phyloP scores from a whole-genome alignment of 345 rosid genomes.

The Citrus unshiu region DNA sequence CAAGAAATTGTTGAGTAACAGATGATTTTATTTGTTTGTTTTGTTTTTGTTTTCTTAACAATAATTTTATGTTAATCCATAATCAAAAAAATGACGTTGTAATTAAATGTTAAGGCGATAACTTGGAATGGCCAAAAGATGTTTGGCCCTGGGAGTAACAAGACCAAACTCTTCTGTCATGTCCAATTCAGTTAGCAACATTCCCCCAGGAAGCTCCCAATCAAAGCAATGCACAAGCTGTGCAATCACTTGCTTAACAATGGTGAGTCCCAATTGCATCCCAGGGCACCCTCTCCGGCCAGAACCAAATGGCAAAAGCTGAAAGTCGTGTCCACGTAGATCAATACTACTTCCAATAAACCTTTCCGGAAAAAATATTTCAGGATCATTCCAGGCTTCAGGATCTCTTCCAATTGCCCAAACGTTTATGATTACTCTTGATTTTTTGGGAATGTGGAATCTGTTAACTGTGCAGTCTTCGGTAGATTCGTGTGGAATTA shows the following conservation, averaged over 20 bases:
- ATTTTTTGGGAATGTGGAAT: constrained; percentile 25
- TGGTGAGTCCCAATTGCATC: constrained; percentile 32
- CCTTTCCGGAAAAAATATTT: constrained; percentile 34
- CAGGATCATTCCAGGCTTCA: constrained; percentile 28
- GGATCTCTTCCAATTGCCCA: constrained; percentile 43
- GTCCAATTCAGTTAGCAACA: constrained; percentile 25
- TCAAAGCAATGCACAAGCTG: constrained; percentile 52
- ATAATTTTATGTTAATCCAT: too few species aligned
- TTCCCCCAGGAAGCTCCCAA: constrained; percentile 37
- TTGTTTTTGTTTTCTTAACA: too few species aligned
- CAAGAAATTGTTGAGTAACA: too few species aligned
- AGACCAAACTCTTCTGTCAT: constrained; percentile 43
- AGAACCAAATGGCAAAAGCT: not conserved
- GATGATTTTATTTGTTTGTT: too few species aligned
- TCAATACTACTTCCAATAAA: not conserved
- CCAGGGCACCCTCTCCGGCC: constrained; percentile 5
- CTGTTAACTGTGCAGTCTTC: constrained; percentile 15
- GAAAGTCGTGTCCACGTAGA: not conserved
- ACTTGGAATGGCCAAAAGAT: constrained; percentile 15
- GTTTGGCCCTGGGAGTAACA: constrained; percentile 24
- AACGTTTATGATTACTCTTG: constrained; percentile 6
- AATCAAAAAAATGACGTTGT: too few species aligned
- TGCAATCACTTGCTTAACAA: constrained; percentile 30
- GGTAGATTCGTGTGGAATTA: constrained; percentile 10
- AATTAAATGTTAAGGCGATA: not conserved